Evolutionary conservation across 176 grass and related monocot species (phyloP).

Genomic region (Panicum miliaceum): DNA sequence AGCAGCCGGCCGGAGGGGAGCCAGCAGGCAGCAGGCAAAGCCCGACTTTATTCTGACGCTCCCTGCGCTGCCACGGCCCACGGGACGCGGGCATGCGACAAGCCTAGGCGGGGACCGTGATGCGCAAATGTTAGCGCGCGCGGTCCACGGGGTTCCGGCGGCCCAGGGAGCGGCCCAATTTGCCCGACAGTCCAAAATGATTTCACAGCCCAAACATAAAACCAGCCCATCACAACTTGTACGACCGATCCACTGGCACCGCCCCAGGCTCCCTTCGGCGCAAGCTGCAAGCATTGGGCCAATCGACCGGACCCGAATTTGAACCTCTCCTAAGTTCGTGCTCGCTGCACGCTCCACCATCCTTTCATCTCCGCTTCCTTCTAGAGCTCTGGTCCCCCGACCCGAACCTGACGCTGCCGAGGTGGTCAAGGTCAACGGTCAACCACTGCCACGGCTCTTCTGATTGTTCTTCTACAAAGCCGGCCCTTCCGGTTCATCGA

Average conservation of each 20-base stretch:
- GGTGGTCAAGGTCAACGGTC: not conserved
- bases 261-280: too few species aligned
- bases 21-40: not conserved
- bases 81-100: slow-evolving; percentile 8
- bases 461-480: not conserved
- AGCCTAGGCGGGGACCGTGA: not conserved
- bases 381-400: not conserved
- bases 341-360: not conserved
- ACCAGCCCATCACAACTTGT: too few species aligned
- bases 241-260: too few species aligned
- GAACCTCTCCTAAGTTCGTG: not conserved
- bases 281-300: too few species aligned
- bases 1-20: not conserved
- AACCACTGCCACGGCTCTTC: not conserved
- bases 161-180: too few species aligned
- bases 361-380: not conserved
- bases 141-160: too few species aligned
- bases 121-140: too few species aligned
- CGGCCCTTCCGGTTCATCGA: not conserved
- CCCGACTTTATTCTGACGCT: not conserved
- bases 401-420: not conserved
- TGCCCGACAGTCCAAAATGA: too few species aligned
- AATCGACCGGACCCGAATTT: too few species aligned
- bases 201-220: too few species aligned
- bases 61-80: not conserved